Conservation (phyloP, 1,139 yeast genomes). For the Candida mesenterica region DNA sequence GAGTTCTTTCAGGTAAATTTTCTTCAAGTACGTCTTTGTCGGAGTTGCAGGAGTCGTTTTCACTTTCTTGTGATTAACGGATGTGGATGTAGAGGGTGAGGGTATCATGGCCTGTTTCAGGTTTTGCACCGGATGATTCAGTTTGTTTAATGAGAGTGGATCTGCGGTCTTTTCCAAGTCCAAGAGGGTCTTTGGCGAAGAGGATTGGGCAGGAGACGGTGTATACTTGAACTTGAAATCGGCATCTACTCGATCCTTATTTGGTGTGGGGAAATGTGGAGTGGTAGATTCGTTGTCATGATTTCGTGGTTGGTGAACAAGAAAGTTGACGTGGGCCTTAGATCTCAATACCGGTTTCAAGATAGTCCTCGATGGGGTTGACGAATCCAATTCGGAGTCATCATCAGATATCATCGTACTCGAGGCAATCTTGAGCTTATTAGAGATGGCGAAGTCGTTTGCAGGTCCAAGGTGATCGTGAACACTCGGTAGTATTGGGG, state of each 20-base stretch:
- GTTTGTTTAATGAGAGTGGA: not conserved
- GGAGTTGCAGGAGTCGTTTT: constrained; percentile 2
- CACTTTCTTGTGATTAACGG: constrained; percentile 1
- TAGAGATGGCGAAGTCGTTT: constrained; percentile 1
- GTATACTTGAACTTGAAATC: constrained; percentile 35
- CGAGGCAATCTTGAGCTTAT: constrained; percentile 3
- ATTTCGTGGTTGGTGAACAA: not conserved
- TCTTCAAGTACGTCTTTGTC: constrained; percentile 27
- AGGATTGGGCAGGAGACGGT: not conserved
- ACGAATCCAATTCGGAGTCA: constrained; percentile 31
- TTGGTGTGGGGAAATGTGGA: not conserved
- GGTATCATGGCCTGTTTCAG: too few relatives aligned
- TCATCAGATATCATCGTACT: constrained; percentile 35
- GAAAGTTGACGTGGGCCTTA: not conserved
- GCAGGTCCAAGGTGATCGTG: not conserved
- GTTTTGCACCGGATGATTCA: too few relatives aligned
- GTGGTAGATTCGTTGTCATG: not conserved
- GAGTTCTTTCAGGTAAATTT: constrained; percentile 39
- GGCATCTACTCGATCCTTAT: constrained; percentile 16
- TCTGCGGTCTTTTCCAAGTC: constrained; percentile 1
- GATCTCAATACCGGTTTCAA: constrained; percentile 14
- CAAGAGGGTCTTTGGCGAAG: not conserved
- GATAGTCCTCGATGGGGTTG: constrained; percentile 17
- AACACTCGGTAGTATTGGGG: not conserved
- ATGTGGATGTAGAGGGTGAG: too few relatives aligned